Percentiles rank a stretch among this genome's conserved stretches.
These are phyloP conservation scores for Cryptococcus deneoformans DNA, from an alignment of 1,284 basidiomycete species.

Conservation along the genomic window DNA sequence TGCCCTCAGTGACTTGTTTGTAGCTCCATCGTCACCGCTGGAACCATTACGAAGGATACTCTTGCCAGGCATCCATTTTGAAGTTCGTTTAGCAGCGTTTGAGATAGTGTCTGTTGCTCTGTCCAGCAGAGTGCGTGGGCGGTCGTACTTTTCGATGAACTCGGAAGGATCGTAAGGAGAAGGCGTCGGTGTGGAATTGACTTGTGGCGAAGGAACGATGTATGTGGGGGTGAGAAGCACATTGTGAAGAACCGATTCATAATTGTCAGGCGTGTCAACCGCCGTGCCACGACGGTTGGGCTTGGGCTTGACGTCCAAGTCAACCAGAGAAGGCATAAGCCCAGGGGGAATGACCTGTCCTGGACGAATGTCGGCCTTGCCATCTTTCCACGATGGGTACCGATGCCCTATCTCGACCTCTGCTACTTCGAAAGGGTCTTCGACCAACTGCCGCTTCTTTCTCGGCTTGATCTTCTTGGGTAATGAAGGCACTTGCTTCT, in stretches of 20 bases:
- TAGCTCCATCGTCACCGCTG: conserved; percentile 1
- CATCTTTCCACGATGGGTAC: conserved; percentile 34
- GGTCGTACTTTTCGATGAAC: not conserved
- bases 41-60: conserved; percentile 13
- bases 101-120: conserved; percentile 11
- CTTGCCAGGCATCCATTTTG: conserved; percentile 15
- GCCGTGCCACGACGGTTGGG: not conserved
- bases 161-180: conserved; percentile 1
- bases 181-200: conserved; percentile 3
- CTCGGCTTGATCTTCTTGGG: not conserved
- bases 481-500: not conserved
- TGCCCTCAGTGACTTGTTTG: conserved; percentile 9
- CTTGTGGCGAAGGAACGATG: conserved; percentile 19
- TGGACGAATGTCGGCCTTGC: conserved; percentile 32
- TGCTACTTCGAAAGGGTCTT: conserved; percentile 30
- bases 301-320: conserved; percentile 1
- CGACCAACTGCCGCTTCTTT: conserved; percentile 4
- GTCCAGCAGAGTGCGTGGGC: conserved; percentile 19
- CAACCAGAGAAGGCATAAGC: conserved; percentile 4
- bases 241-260: conserved; percentile 38
- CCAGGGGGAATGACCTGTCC: conserved; percentile 28
- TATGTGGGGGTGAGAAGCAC: conserved; percentile 39
- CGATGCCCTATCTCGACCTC: conserved; percentile 29
- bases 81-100: conserved; percentile 8
- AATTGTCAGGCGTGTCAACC: conserved; percentile 6